These are phyloP conservation scores for Hydnomerulius pinastri DNA, from an alignment of 768 basidiomycete species.

Conservation along the genomic window DNA sequence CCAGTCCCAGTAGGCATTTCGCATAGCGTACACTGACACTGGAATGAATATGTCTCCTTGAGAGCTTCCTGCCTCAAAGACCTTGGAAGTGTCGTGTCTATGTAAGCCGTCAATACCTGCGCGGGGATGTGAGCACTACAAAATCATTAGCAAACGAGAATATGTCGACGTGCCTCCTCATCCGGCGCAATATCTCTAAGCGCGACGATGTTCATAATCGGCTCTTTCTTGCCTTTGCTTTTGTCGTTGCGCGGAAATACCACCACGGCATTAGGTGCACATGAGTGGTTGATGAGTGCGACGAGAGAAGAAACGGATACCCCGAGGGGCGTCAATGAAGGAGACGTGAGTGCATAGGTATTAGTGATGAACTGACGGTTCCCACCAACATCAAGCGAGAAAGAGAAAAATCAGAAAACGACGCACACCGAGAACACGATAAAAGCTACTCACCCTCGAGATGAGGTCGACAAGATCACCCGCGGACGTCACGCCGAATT, in stretches of 20 bases:
- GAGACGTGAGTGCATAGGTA: conserved; percentile 82
- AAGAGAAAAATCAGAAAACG: no score
- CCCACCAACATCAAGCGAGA: not conserved
- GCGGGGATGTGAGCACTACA: not conserved
- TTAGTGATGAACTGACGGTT: conserved; percentile 80
- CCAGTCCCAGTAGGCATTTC: conserved; percentile 3
- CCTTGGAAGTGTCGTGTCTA: conserved; percentile 78
- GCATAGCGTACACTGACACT: conserved; percentile 70
- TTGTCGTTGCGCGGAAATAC: conserved; percentile 72
- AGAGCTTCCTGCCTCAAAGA: conserved; percentile 56
- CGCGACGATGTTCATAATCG: conserved; percentile 72
- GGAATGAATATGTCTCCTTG: conserved; percentile 75
- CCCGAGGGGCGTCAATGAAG: conserved; percentile 79
- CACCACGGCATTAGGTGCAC: conserved; percentile 86
- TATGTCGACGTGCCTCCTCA: conserved; percentile 61
- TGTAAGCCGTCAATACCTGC: conserved; percentile 80
- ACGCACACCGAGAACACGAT: no score
- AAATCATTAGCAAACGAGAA: not conserved
- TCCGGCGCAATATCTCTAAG: conserved; percentile 60
- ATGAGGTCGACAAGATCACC: conserved; percentile 69
- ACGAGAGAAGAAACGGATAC: conserved; percentile 78
- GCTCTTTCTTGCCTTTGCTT: conserved; percentile 45
- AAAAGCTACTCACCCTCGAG: conserved; percentile 75
- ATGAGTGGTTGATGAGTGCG: conserved; percentile 88
- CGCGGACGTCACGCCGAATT: conserved; percentile 56